These are phyloP conservation scores for Xerocomus nothofagi DNA, from an alignment of 1,284 basidiomycete genomes.

Conservation along the genomic window DNA sequence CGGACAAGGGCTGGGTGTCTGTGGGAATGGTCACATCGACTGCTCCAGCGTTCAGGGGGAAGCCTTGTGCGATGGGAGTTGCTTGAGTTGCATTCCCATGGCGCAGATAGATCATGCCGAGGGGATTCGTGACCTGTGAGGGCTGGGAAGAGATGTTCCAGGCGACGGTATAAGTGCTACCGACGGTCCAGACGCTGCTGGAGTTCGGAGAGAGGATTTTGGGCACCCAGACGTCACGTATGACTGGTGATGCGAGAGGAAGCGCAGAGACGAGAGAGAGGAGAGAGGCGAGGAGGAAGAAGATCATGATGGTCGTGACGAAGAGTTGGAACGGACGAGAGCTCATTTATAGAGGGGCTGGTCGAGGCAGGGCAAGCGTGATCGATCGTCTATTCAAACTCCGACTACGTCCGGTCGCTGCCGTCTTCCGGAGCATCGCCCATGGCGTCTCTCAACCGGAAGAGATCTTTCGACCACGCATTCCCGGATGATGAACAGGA, in stretches of 20 bases:
- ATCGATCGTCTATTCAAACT: slow-evolving; percentile 7
- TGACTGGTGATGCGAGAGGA: slow-evolving; percentile 18
- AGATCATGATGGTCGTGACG: slow-evolving; percentile 23
- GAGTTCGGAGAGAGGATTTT: slow-evolving; percentile 39
- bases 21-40: slow-evolving; percentile 41
- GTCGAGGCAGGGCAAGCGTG: background rate
- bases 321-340: background rate
- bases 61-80: slow-evolving; percentile 38
- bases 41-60: slow-evolving; percentile 41
- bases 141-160: slow-evolving; percentile 48
- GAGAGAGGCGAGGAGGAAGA: slow-evolving; percentile 20
- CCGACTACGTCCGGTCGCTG: background rate
- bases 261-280: slow-evolving; percentile 30
- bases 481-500: slow-evolving; percentile 45
- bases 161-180: slow-evolving; percentile 43
- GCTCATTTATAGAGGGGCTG: slow-evolving; percentile 20
- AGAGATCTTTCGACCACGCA: slow-evolving; percentile 21
- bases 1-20: slow-evolving; percentile 30
- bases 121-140: slow-evolving; percentile 46
- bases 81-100: slow-evolving; percentile 32
- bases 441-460: slow-evolving; percentile 39
- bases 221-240: slow-evolving; percentile 51
- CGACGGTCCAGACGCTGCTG: slow-evolving; percentile 43
- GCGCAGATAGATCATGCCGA: slow-evolving; percentile 43
- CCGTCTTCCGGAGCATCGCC: slow-evolving; percentile 23